These are phyloP conservation scores for Verticillium tricorpus DNA, from an alignment of 2,329 filamentous ascomycete genomes.

Conservation along the genomic window DNA sequence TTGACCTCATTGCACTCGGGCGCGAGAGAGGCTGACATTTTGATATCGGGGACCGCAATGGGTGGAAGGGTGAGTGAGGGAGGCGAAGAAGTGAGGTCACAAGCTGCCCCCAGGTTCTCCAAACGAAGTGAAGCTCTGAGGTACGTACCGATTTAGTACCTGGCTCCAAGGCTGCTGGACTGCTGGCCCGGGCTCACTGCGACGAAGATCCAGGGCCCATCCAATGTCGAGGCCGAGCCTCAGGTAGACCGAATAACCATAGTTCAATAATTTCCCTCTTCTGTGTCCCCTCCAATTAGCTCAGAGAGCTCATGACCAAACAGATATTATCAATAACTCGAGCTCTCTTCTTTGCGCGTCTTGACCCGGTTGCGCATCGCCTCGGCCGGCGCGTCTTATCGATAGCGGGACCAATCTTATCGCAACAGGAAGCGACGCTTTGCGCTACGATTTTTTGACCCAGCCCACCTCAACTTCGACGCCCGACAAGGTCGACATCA, in stretches of 20 bases:
- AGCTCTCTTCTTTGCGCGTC: neutral
- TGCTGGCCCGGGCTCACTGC: neutral
- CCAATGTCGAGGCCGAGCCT: too few species aligned
- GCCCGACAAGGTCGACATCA: neutral
- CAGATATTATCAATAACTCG: too few species aligned
- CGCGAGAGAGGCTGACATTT: conserved; percentile 90
- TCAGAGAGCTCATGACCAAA: too few species aligned
- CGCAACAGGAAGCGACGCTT: neutral
- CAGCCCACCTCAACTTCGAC: neutral
- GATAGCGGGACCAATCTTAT: neutral
- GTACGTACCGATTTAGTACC: neutral
- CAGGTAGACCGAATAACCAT: too few species aligned
- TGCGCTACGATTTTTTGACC: neutral
- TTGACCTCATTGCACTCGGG: conserved; percentile 94
- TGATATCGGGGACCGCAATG: neutral
- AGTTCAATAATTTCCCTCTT: too few species aligned
- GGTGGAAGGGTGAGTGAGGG: neutral
- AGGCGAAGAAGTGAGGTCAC: neutral
- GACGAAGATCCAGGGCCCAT: too few species aligned
- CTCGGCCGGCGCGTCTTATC: neutral
- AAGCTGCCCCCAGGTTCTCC: neutral
- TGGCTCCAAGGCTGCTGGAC: too few species aligned
- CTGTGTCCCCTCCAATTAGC: too few species aligned
- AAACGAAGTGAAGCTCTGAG: neutral
- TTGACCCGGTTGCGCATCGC: neutral